Evolutionary conservation across 2,329 filamentous ascomycete species (phyloP), one percentile per base, ranked within the genome.

Genomic region (Teratosphaeria zuluensis): DNA sequence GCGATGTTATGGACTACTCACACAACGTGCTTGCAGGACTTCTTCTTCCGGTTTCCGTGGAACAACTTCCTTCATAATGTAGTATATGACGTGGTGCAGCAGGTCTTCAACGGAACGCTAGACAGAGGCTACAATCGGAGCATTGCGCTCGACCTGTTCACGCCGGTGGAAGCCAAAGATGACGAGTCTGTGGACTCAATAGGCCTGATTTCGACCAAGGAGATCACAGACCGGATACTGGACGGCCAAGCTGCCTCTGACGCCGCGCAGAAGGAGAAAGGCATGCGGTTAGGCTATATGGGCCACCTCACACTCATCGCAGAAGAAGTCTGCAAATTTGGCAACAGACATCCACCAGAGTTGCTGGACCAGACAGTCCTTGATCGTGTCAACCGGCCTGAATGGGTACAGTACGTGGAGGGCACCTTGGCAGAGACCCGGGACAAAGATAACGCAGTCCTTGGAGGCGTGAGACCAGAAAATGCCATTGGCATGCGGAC

Each of bases 51-150:
- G 60, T 99, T 97, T 69, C 92, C 94, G 1, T 99, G 94, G 94
- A 99, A 99, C 75, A 99, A 99, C 73, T 99, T 99, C 71, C 81
- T 99, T 52, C 94, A 99, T 76, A 99, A 99, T 70, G 94, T 99
- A 51, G 94, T 99, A 54, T 99, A 99, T 72, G 94, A 99, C 73
- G 92, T 99, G 69, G 90, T 99, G 51, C 94, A 99, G 73, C 94
- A 99, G 77, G 94, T 99, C 0, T 97, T 99, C 74, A 99, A 99
- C 71, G 94, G 94, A 8, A 91, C 91, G 0, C 96, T 99, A 89
- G 92, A 97, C 66, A 88, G 91, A 61, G 92, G 94, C 31, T 96
- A 88, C 76, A 99, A 99, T 74, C 86, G 90, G 11, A 87, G 85
- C 54, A 78, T 99, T 56, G 92, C 94, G 12, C 87, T 96, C 60